Percentiles rank a stretch among this genome's conserved stretches.
These are phyloP conservation scores for Byssothecium circinans DNA, from an alignment of 2,329 filamentous ascomycete genomes.

Conservation along the genomic window DNA sequence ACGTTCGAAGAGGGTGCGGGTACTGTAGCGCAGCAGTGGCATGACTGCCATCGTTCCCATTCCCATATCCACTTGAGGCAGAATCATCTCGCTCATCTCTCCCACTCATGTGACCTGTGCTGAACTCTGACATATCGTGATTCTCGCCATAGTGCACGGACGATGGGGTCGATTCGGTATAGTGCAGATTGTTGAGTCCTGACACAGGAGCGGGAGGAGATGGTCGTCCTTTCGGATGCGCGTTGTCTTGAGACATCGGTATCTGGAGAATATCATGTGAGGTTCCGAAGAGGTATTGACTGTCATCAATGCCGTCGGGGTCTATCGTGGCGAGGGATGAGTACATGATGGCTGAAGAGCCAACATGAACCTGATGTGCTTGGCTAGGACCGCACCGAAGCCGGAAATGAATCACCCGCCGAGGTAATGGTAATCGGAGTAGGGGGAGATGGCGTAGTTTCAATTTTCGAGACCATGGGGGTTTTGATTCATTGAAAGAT, in stretches of 20 bases:
- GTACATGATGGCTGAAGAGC: constrained; percentile 36
- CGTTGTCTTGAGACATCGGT: constrained; percentile 36
- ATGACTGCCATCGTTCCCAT: constrained; percentile 30
- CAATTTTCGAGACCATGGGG: constrained; percentile 24
- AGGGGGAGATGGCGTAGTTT: constrained; percentile 15
- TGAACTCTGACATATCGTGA: constrained; percentile 40
- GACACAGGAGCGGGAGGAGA: constrained; percentile 28
- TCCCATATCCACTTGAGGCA: constrained; percentile 31
- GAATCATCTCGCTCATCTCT: constrained; percentile 37
- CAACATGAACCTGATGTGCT: constrained; percentile 31
- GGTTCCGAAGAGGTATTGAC: constrained; percentile 38
- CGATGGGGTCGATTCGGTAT: constrained; percentile 44
- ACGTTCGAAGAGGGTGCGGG: constrained; percentile 26
- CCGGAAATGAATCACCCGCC: constrained; percentile 26
- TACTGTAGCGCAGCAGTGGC: constrained; percentile 33
- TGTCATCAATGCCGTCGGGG: constrained; percentile 37
- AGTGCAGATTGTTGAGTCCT: constrained; percentile 41
- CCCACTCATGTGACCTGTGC: constrained; percentile 34
- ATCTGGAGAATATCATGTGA: constrained; percentile 36
- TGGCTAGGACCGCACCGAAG: constrained; percentile 22
- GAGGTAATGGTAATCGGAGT: constrained; percentile 13
- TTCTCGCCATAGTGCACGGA: constrained; percentile 44
- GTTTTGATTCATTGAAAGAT: constrained; percentile 34
- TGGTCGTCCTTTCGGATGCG: constrained; percentile 36
- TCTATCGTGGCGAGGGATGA: constrained; percentile 38